phyloP scores from a whole-genome alignment of 2,329 filamentous ascomycete species.

The Fusarium lateritium region DNA sequence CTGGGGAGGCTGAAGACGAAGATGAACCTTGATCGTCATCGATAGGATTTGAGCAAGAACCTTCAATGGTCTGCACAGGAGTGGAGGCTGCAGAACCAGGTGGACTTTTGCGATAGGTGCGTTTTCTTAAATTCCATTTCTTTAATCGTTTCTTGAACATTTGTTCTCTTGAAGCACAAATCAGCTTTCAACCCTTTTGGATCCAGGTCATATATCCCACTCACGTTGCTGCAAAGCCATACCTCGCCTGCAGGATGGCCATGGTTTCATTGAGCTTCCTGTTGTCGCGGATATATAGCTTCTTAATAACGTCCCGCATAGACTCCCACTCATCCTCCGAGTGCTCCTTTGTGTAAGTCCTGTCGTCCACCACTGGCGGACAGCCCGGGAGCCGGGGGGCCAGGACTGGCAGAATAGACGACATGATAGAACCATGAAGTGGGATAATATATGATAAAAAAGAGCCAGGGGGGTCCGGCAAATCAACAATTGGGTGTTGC shows the following conservation, averaged over 20 bases:
- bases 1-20: constrained; percentile 31
- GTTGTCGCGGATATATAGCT: constrained; percentile 55
- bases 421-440: constrained; percentile 43
- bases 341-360: constrained; percentile 53
- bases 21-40: constrained; percentile 40
- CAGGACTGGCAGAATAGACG: constrained; percentile 51
- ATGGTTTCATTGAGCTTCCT: constrained; percentile 57
- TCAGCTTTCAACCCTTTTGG: constrained; percentile 27
- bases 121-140: constrained; percentile 58
- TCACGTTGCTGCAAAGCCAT: constrained; percentile 58
- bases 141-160: constrained; percentile 59
- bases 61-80: constrained; percentile 32
- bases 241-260: constrained; percentile 53
- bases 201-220: constrained; percentile 30
- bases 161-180: constrained; percentile 51
- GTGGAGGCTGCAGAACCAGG: constrained; percentile 42
- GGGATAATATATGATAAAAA: constrained; percentile 16
- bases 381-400: constrained; percentile 54
- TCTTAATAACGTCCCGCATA: constrained; percentile 52
- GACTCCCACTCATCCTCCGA: constrained; percentile 55
- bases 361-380: constrained; percentile 45
- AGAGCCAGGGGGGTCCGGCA: constrained; percentile 4
- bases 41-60: constrained; percentile 23
- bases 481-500: constrained; percentile 9
- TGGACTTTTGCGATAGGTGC: constrained; percentile 53